Base-by-base conservation (phyloP, 305 asterid genomes). In the Stenogyne calaminthoides region DNA sequence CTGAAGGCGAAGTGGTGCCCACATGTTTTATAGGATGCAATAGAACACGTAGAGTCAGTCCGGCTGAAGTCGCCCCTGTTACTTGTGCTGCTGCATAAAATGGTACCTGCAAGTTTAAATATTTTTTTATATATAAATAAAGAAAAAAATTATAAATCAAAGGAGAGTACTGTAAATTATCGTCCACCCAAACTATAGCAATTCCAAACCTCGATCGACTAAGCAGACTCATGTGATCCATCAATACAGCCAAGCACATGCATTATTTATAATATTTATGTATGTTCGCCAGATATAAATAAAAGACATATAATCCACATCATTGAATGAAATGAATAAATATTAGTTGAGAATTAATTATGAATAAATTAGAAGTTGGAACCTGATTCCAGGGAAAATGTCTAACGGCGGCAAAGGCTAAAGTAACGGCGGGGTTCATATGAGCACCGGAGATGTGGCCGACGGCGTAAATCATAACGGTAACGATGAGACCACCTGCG, bases 371-470 rank as follows among this genome's bases (percentile, higher is more conserved):
- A 39, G 8, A 22, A 22, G 12, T 2, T 11, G 15, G 3, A 16
- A 34, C 1, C 96, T 88, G 98, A 70, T 82, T 85, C 97, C 96
- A 91, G 0, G 97, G 98, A 61, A 90, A 90, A 70, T 86, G 94
- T 78, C 90, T 77, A 42, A 80, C 89, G 72, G 91, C 86, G 10
- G 97, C 97, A 47, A 92, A 90, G 57, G 97, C 97, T 0, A 88
- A 68, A 70, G 98, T 90, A 37, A 92, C 97, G 37, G 97, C 98
- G 7, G 98, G 97, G 72, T 92, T 92, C 96, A 89, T 92, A 70
- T 91, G 98, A 5, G 98, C 98, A 37, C 97, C 97, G 27, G 97
- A 92, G 70, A 92, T 88, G 76, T 90, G 97, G 14, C 98, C 98
- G 29, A 92, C 97, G 7, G 98, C 96, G 52, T 92, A 90, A 44